phyloP scores from a whole-genome alignment of 495 filamentous ascomycete genomes.

The Aspergillus heteromorphus region DNA sequence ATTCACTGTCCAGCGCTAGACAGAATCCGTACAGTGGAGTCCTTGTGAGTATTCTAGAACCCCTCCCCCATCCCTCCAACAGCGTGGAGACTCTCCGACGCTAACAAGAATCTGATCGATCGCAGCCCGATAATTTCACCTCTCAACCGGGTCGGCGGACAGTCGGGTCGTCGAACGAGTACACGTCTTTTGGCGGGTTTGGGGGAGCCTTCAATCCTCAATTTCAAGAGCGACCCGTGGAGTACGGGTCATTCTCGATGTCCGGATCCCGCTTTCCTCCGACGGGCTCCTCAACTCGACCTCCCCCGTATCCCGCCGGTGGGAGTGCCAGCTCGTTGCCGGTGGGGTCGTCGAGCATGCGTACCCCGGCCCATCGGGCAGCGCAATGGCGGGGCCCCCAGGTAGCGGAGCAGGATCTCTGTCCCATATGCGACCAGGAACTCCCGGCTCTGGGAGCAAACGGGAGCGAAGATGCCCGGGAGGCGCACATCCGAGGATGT shows the following conservation, averaged over 20 bases:
- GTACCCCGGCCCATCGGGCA: conserved; percentile 17
- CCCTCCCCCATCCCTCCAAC: neutral
- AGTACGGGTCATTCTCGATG: conserved; percentile 14
- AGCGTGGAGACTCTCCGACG: neutral
- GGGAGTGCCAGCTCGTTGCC: conserved; percentile 2
- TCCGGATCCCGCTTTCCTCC: conserved; percentile 6
- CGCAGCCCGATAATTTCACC: conserved; percentile 12
- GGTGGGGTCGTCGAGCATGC: neutral
- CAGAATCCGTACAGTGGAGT: conserved; percentile 1
- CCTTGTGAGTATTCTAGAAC: conserved; percentile 7
- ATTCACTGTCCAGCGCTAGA: neutral
- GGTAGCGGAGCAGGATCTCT: conserved; percentile 79
- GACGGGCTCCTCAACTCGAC: conserved; percentile 16
- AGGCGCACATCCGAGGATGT: conserved; percentile 72
- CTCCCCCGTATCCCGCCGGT: conserved; percentile 3
- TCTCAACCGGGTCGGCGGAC: conserved; percentile 18
- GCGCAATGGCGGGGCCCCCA: conserved; percentile 21
- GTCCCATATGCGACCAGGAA: conserved; percentile 76
- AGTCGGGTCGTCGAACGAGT: conserved; percentile 22
- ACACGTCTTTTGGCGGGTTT: conserved; percentile 12
- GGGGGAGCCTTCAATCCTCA: conserved; percentile 9
- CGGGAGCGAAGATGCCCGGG: conserved; percentile 57
- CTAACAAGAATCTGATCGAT: neutral
- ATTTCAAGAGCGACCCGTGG: conserved; percentile 24
- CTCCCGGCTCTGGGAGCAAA: conserved; percentile 62